Base-by-base conservation (phyloP, 1,284 basidiomycete genomes). In the Cryptococcus jaspeensis region DNA sequence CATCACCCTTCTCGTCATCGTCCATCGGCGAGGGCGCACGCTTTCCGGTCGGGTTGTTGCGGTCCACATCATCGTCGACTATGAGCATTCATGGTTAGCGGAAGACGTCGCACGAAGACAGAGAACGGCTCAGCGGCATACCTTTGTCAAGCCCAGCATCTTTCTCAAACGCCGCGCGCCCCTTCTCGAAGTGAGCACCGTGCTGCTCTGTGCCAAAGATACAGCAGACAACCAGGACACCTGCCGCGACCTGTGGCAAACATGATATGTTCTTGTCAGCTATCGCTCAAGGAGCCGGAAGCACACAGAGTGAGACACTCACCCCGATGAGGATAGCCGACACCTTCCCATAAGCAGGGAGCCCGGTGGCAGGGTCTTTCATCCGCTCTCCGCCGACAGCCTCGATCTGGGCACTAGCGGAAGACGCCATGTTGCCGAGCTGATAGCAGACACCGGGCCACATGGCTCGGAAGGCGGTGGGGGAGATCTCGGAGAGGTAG, bases 341-440 rank as follows among this genome's bases (percentile, higher is more conserved):
- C n/a, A 81, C 87, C 13, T 80, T 86, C 3, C 88, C 92, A 70
- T 92, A 93, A 69, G 92, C 86, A 0, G 88, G 83, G 2, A 88
- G 83, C 47, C 72, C 70, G 18, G 73, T 64, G 37, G 13, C 45
- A 4, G 4, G 4, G 1, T 65, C 68, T 38, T 46, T 56, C 39
- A 74, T 55, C 15, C 58, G 45, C 20, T 76, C 72, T 2, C 80
- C 81, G 0, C 78, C 78, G 81, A 85, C 84, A 1, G 91, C 85
- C 83, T 96, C 92, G 63, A 96, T 93, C 72, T 94, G 90, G 0
- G 91, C 84, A 4, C 88, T 87, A 0, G 91, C 89, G 0, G 87
- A 84, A 0, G 88, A 90, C 15, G 92, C 84, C 87, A 93, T 93
- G 62, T 72, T 77, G 43, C 73, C 73, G 32, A 71, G 56, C 25